phyloP scores from a whole-genome alignment of 805 yeast genomes.

The Phaffomyces thermotolerans region DNA sequence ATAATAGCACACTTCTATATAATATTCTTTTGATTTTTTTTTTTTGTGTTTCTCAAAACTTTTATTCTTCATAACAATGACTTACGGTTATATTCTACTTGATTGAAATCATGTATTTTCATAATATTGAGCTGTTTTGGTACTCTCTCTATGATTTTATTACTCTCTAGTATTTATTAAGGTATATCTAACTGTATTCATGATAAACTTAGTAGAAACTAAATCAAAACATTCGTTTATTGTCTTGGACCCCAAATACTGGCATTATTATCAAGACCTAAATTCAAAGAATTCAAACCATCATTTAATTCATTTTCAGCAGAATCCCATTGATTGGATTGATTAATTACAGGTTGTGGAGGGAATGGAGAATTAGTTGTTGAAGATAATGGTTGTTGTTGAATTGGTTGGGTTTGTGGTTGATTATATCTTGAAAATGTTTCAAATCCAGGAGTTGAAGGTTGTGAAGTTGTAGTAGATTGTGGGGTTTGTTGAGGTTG shows the following conservation, averaged over 20 bases:
- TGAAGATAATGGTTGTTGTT: conserved; percentile 8
- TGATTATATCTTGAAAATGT: conserved; percentile 20
- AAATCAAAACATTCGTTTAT: background rate
- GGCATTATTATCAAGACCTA: conserved; percentile 20
- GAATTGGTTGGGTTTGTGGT: conserved; percentile 1
- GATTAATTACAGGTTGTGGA: conserved; percentile 8
- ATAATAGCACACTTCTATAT: too few relatives aligned
- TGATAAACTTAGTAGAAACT: too few relatives aligned
- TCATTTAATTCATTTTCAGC: conserved; percentile 20
- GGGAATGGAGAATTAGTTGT: conserved; percentile 6
- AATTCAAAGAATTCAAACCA: conserved; percentile 19
- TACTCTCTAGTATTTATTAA: too few relatives aligned
- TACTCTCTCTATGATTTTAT: too few relatives aligned
- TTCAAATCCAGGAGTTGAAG: conserved; percentile 26
- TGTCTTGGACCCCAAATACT: conserved; percentile 24
- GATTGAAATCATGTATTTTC: too few relatives aligned
- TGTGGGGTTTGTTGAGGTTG: background rate
- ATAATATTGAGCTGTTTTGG: too few relatives aligned
- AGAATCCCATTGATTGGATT: conserved; percentile 4
- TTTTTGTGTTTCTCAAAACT: too few relatives aligned
- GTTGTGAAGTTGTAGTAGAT: conserved; percentile 18
- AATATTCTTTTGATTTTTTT: too few relatives aligned
- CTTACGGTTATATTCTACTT: too few relatives aligned
- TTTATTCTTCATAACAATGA: too few relatives aligned
- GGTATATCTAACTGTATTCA: too few relatives aligned